Conservation (phyloP, 345 rosid genomes). For the Leavenworthia alabamica region DNA sequence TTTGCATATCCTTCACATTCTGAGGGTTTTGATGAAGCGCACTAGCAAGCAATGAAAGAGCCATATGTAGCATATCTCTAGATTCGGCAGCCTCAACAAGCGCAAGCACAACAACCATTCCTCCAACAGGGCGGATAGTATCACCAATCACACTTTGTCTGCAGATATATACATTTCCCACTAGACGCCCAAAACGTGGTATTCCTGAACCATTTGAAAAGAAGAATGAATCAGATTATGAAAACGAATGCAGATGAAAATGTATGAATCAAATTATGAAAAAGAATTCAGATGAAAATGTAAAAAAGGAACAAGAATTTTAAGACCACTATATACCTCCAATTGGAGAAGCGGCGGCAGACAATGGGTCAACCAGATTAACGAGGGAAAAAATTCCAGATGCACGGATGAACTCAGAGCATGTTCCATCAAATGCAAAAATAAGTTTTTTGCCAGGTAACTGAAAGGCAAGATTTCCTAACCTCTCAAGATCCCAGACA, state of each 20-base stretch:
- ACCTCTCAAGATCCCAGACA: constrained; percentile 96
- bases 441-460: constrained; percentile 95
- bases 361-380: constrained; percentile 95
- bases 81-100: constrained; percentile 95
- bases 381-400: constrained; percentile 78
- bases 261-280: no score
- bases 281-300: constrained; percentile 1
- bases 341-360: constrained; percentile 98
- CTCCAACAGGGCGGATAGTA: constrained; percentile 82
- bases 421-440: constrained; percentile 95
- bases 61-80: constrained; percentile 96
- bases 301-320: neutral
- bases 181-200: constrained; percentile 93
- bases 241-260: no score
- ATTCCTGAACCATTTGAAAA: constrained; percentile 52
- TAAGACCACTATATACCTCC: constrained; percentile 56
- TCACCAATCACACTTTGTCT: constrained; percentile 91
- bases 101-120: constrained; percentile 76
- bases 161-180: constrained; percentile 76
- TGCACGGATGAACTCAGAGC: constrained; percentile 70
- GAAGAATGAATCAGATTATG: constrained; percentile 6
- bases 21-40: constrained; percentile 97
- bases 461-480: constrained; percentile 78
- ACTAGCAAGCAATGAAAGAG: constrained; percentile 79
- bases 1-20: constrained; percentile 93